These are phyloP conservation scores for Leccinum olivaceoglutinosum DNA, from an alignment of 1,284 basidiomycete genomes.

Conservation along the genomic window DNA sequence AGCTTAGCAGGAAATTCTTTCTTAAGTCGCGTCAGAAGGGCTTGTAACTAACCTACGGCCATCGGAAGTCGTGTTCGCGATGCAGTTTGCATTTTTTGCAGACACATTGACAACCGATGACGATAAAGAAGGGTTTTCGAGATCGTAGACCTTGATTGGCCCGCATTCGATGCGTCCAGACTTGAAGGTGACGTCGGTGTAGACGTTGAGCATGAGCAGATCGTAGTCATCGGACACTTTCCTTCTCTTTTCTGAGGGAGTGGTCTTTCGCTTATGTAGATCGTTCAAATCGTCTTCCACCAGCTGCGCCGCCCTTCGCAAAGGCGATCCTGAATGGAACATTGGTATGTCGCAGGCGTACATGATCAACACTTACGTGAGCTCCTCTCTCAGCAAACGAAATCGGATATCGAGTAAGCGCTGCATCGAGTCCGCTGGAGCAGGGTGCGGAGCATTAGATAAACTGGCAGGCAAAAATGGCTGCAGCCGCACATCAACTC, in stretches of 20 bases:
- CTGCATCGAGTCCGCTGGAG: slow-evolving; percentile 50
- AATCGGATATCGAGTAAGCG: slow-evolving; percentile 64
- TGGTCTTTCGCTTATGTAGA: slow-evolving; percentile 22
- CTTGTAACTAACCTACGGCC: no score
- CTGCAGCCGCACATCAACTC: slow-evolving; percentile 45
- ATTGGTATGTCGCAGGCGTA: not conserved
- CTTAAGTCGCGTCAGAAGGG: no score
- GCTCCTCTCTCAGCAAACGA: slow-evolving; percentile 62
- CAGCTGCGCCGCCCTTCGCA: slow-evolving; percentile 44
- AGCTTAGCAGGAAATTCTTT: no score
- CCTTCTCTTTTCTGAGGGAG: slow-evolving; percentile 41
- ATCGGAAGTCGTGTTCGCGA: no score
- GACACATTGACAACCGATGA: no score
- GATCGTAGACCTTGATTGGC: no score
- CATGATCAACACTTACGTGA: slow-evolving; percentile 41
- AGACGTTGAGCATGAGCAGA: slow-evolving; percentile 51
- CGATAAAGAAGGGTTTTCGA: no score
- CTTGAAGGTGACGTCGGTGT: slow-evolving; percentile 42
- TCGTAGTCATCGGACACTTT: slow-evolving; percentile 37
- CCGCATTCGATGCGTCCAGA: slow-evolving; percentile 10
- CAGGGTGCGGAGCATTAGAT: slow-evolving; percentile 54
- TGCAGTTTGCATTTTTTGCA: no score
- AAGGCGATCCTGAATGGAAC: slow-evolving; percentile 37
- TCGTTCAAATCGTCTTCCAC: slow-evolving; percentile 39
- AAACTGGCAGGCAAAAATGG: slow-evolving; percentile 59